Evolutionary conservation across 2,329 filamentous ascomycete genomes (phyloP).

Genomic region (Beauveria scarabaeidicola): DNA sequence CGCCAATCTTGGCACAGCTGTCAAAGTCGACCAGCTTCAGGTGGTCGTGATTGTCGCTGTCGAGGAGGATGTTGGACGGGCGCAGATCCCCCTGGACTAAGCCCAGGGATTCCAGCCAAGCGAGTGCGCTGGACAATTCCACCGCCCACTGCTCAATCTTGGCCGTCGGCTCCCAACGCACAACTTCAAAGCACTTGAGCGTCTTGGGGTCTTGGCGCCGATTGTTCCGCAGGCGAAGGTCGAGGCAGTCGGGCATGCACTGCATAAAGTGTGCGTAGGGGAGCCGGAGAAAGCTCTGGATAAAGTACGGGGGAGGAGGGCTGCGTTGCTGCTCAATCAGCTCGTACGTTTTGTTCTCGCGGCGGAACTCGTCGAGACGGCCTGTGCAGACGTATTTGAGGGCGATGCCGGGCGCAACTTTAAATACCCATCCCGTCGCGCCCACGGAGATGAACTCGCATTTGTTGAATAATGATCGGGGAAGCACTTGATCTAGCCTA

Average conservation of each 20-base stretch:
- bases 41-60: background rate
- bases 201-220: background rate
- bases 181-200: background rate
- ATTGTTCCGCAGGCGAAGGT: background rate
- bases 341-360: background rate
- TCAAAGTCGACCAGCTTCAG: conserved; percentile 4
- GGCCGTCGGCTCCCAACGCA: background rate
- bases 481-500: background rate
- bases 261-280: conserved; percentile 2
- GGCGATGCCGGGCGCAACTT: background rate
- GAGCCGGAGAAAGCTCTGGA: conserved; percentile 5
- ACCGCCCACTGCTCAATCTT: conserved; percentile 11
- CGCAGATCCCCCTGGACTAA: conserved; percentile 4
- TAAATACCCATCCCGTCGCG: conserved; percentile 2
- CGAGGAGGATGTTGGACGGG: conserved; percentile 1
- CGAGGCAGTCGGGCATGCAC: background rate
- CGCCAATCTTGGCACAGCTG: background rate
- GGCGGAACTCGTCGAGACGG: background rate
- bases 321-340: conserved; percentile 4
- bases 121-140: conserved; percentile 7
- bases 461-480: background rate
- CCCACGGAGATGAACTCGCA: background rate
- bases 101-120: conserved; percentile 6
- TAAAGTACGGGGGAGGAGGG: background rate
- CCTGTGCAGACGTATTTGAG: background rate